Base-by-base conservation (phyloP, 139 green algal genomes). In the Picochlorum sp. region DNA sequence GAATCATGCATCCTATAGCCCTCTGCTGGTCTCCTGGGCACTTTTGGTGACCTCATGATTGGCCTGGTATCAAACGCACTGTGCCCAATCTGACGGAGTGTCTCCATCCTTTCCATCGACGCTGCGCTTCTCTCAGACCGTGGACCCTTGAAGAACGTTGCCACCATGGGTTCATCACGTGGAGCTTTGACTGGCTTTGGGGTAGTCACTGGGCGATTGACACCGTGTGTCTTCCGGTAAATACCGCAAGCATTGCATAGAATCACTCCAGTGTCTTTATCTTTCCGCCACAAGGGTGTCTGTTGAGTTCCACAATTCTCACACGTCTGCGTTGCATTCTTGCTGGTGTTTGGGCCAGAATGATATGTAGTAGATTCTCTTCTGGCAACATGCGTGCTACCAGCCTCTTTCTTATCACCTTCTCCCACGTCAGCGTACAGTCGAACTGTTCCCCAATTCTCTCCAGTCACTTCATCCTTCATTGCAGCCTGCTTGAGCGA, bases 241-340 rank as follows among this genome's bases (percentile, higher is more conserved):
- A 90, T 88, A 44, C 86, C 83, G 62, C 83, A 90, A 0, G 83
- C 86, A 50, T 92, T 92, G 81, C 86, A 92, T 44, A 88, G 69
- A 21, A 80, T 68, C 47, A 69, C 28, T 4, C 67, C 61, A 23
- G 63, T 82, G 49, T 68, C 62, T 9, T 64, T 69, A 70, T 89
- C 85, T 61, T 81, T 83, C 28, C 85, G 76, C 85, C 85, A 91
- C 37, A 91, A 60, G 0, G 85, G 85, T 6, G 85, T 91, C 16
- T 60, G 72, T 20, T 47, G 77, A 10, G 85, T 91, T 49, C 61
- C 66, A 75, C 85, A 91, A 73, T 91, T 88, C 63, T 59, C 65
- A 70, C 85, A 91, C 1, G 63, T 71, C 57, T 77, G 70, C 0
- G 16, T 23, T 16, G 37, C 31, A 21, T 21, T 60, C 10, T 21